These are phyloP conservation scores for Fraxinus velutina DNA, from an alignment of 305 asterid species.

Conservation along the genomic window DNA sequence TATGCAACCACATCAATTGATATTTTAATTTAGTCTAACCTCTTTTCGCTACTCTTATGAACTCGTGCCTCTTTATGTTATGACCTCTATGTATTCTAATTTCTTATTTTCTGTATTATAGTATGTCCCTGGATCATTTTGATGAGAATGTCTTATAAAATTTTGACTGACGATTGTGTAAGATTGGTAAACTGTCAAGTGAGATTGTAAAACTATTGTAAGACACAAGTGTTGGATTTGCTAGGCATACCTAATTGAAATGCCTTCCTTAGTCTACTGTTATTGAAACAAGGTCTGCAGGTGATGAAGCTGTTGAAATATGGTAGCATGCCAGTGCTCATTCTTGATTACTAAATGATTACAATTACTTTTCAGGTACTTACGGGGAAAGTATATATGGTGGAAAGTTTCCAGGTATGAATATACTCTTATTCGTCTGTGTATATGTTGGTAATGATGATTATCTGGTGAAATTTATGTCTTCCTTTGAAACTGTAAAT, in stretches of 20 bases:
- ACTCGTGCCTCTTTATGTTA: not conserved
- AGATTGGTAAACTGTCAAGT: not conserved
- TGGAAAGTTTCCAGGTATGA: constrained; percentile 58
- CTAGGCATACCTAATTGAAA: not conserved
- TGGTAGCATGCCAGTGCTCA: not conserved
- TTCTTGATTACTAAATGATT: not conserved
- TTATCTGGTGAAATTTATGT: constrained; percentile 14
- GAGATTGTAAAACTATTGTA: not conserved
- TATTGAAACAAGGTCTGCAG: not conserved
- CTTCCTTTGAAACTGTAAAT: constrained; percentile 21
- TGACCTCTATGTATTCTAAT: not conserved
- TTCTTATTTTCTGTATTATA: not conserved
- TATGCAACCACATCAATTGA: not conserved
- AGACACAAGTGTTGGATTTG: not conserved
- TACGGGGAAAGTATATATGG: constrained; percentile 80
- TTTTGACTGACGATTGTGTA: not conserved
- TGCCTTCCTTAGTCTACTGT: not conserved
- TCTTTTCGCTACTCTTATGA: not conserved
- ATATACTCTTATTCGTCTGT: constrained; percentile 11
- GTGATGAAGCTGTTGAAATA: not conserved
- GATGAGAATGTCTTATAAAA: not conserved
- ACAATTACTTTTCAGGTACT: constrained; percentile 46
- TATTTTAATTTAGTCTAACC: not conserved
- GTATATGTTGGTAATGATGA: constrained; percentile 12
- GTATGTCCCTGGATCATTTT: not conserved